Evolutionary conservation across 306 rosid genomes (phyloP).

Genomic region (Arachis hypogaea): DNA sequence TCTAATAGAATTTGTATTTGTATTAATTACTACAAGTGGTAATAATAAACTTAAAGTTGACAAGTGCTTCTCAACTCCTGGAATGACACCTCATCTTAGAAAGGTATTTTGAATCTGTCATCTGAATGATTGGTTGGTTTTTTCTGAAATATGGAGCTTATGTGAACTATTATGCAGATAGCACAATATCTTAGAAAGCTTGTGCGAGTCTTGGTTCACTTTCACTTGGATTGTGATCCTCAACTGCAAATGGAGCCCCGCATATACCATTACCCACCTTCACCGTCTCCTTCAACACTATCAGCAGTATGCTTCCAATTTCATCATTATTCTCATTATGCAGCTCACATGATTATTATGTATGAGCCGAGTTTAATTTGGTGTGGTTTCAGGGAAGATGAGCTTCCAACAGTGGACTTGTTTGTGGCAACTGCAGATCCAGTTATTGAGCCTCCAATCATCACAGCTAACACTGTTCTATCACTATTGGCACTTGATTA

Average conservation of each 20-base stretch:
- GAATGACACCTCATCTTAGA: too few relatives aligned
- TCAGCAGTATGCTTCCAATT: not conserved
- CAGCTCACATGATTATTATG: too few relatives aligned
- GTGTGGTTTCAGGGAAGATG: constrained; percentile 43
- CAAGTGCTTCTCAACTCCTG: too few relatives aligned
- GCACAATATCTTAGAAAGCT: not conserved
- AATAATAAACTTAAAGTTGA: too few relatives aligned
- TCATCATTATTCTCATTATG: too few relatives aligned
- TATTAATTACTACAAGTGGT: too few relatives aligned
- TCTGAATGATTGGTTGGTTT: too few relatives aligned
- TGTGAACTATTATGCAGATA: too few relatives aligned
- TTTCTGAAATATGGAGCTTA: too few relatives aligned
- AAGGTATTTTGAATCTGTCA: too few relatives aligned
- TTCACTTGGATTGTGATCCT: constrained; percentile 49
- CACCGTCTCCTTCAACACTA: constrained; percentile 51
- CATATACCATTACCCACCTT: constrained; percentile 48
- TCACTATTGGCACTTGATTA: constrained; percentile 72
- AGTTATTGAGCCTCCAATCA: constrained; percentile 60
- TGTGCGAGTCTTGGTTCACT: constrained; percentile 67
- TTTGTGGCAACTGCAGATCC: constrained; percentile 75
- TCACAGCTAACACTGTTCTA: constrained; percentile 67
- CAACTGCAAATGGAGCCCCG: constrained; percentile 57
- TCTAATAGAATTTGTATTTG: too few relatives aligned
- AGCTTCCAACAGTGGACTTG: constrained; percentile 66
- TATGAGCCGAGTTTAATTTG: too few relatives aligned